Evolutionary conservation across 2,329 filamentous ascomycete genomes (phyloP), one percentile per base, ranked within the genome.

Genomic region (Sclerotinia glacialis): DNA sequence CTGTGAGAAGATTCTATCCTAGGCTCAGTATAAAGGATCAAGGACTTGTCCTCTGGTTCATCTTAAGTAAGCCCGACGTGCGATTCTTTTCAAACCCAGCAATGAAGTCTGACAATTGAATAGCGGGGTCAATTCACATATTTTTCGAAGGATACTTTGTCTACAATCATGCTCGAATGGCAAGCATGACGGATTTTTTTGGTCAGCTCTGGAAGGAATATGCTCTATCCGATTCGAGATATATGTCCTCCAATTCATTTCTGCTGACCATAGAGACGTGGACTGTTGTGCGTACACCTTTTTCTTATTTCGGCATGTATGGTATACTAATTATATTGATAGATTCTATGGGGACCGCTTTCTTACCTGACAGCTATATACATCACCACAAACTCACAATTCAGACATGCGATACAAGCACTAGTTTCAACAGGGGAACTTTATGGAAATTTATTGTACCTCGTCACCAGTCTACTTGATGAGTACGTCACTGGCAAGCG

Each of bases 131-230:
- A 12, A 75, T 77, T 31, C 75, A 76, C 65, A 62, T 76, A 34
- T 76, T 76, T 67, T 72, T 72, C 53, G 66, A 72, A 67, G 74
- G 83, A 31, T 84, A 85, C 76, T 85, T 82, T 71, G 78, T 80
- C n/a, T 73, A 78, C 71, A 80, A 84, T 74, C 78, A 78, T 56
- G 67, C 74, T 65, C 68, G 74, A 67, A 80, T 85, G 73, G 79
- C 78, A 49, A 72, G 76, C 50, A 74, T 73, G 52, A 74, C 73
- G 23, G 76, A 80, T 70, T 71, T 84, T 52, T 81, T 85, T 52
- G 83, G 79, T 26, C 82, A 86, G 73, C 77, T 84, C 0, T 86
- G 84, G 83, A 86, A 85, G 71, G 83, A 86, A 70, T 85, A 86
- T 76, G 79, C 84, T 3, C 78, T 85, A 46, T 84, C 82, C 11